Conservation (phyloP, 805 yeast genomes). For the Candida koratica region DNA sequence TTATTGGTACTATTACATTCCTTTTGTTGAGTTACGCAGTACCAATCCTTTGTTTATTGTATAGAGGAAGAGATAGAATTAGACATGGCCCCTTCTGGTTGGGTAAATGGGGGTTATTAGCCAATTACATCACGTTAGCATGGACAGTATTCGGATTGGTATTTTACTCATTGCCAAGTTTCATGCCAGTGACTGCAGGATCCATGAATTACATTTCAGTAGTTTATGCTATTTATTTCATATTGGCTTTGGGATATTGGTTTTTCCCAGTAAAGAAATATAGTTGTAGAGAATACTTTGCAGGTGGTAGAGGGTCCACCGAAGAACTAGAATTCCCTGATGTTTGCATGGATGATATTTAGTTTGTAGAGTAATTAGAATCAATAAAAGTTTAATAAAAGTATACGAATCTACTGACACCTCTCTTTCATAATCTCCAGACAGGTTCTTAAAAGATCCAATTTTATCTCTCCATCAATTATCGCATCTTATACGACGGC, state of each 20-base stretch:
- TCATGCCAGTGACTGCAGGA: slow-evolving; percentile 23
- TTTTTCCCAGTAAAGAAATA: slow-evolving; percentile 29
- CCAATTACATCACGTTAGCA: slow-evolving; percentile 29
- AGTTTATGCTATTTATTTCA: slow-evolving; percentile 22
- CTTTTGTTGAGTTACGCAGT: slow-evolving; percentile 34
- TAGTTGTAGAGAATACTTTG: slow-evolving; percentile 37
- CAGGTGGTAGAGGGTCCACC: slow-evolving; percentile 38
- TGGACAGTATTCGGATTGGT: slow-evolving; percentile 38
- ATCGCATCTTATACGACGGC: slow-evolving; percentile 33
- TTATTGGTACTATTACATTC: slow-evolving; percentile 34
- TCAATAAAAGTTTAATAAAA: neutral
- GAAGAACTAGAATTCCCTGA: slow-evolving; percentile 44
- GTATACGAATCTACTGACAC: slow-evolving; percentile 48
- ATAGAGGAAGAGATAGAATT: slow-evolving; percentile 35
- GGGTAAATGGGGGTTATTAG: slow-evolving; percentile 33
- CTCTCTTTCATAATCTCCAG: slow-evolving; percentile 51
- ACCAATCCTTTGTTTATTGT: slow-evolving; percentile 32
- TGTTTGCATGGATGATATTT: slow-evolving; percentile 33
- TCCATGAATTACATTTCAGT: slow-evolving; percentile 21
- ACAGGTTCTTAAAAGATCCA: slow-evolving; percentile 47
- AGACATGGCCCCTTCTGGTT: slow-evolving; percentile 41
- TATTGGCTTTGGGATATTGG: slow-evolving; percentile 39
- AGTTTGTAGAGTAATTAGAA: slow-evolving; percentile 3
- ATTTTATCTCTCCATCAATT: slow-evolving; percentile 42
- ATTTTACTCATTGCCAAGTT: slow-evolving; percentile 36